A percentile compares a stretch with the other conserved stretches of the same genome.
Conservation (phyloP, 306 rosid genomes). For the Trichosanthes cucumerina region DNA sequence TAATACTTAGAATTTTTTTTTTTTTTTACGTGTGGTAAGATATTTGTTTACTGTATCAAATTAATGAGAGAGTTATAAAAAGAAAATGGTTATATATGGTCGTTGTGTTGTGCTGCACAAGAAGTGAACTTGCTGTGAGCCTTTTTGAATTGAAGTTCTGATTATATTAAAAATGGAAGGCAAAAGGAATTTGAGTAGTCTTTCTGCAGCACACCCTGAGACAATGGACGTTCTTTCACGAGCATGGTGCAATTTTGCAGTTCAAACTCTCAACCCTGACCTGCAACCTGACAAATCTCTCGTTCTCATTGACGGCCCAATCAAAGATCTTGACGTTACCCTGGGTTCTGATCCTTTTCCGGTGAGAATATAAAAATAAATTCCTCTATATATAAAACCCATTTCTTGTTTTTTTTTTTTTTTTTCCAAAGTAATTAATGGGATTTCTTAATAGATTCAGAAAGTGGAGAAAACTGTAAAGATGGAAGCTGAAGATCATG, state of each 20-base stretch:
- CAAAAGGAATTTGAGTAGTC: constrained; percentile 39
- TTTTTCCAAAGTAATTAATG: not conserved
- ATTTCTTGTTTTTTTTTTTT: not conserved
- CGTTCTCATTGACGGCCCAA: constrained; percentile 33
- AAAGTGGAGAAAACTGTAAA: constrained; percentile 35
- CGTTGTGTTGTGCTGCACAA: too few relatives aligned
- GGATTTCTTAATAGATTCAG: constrained; percentile 13
- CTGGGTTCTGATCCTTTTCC: constrained; percentile 17
- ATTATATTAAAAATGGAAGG: constrained; percentile 25
- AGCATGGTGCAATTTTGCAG: constrained; percentile 89
- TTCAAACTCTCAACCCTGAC: constrained; percentile 63
- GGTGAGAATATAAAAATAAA: constrained; percentile 21
- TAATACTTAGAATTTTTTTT: not conserved
- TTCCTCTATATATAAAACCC: not conserved
- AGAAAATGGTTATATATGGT: too few relatives aligned
- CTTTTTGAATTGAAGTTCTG: not conserved
- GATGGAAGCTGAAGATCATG: constrained; percentile 48
- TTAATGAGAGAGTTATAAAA: too few relatives aligned
- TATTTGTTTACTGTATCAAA: not conserved
- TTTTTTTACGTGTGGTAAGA: not conserved
- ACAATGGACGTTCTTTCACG: constrained; percentile 77
- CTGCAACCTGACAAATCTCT: constrained; percentile 25
- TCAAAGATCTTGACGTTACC: constrained; percentile 18
- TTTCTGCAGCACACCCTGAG: constrained; percentile 78
- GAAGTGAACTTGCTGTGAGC: not conserved